phyloP scores from a whole-genome alignment of 1,284 basidiomycete genomes.

The Apiotrichum veenhuisii region DNA sequence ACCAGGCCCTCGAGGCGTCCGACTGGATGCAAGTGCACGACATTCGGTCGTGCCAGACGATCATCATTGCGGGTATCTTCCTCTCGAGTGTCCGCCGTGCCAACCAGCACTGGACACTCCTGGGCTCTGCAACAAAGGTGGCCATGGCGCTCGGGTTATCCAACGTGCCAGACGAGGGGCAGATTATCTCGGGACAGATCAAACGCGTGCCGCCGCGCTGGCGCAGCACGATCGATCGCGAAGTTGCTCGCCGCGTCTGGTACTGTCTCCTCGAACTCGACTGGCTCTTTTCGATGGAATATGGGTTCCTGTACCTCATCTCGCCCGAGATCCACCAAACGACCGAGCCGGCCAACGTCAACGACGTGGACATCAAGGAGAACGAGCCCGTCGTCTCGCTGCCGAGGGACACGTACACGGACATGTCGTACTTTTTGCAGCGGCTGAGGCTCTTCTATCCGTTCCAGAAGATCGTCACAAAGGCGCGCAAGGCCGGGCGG shows the following conservation, averaged over 20 bases:
- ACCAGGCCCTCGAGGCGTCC: conserved; percentile 23
- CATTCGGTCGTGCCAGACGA: conserved; percentile 23
- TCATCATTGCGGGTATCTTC: conserved; percentile 26
- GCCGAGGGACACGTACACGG: conserved; percentile 23
- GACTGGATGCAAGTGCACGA: conserved; percentile 33
- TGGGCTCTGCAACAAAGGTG: conserved; percentile 26
- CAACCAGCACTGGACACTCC: conserved; percentile 27
- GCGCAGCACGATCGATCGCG: conserved; percentile 24
- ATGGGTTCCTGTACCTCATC: conserved; percentile 27
- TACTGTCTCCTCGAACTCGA: conserved; percentile 27
- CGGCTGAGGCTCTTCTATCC: conserved; percentile 25
- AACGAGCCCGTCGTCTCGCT: conserved; percentile 16
- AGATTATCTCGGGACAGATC: conserved; percentile 11
- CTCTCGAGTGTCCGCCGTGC: conserved; percentile 20
- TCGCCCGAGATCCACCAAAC: conserved; percentile 25
- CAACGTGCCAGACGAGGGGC: conserved; percentile 15
- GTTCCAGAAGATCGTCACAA: conserved; percentile 22
- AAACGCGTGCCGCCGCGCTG: conserved; percentile 17
- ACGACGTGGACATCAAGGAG: conserved; percentile 21
- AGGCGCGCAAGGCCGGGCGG: conserved; percentile 20
- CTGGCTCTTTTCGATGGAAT: conserved; percentile 28
- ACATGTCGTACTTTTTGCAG: conserved; percentile 29
- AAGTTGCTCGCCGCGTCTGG: conserved; percentile 27
- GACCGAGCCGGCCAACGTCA: conserved; percentile 27
- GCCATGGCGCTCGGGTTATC: conserved; percentile 21